Conservation (phyloP, 78 protist genomes). For the Neovahlkampfia damariscottae region DNA sequence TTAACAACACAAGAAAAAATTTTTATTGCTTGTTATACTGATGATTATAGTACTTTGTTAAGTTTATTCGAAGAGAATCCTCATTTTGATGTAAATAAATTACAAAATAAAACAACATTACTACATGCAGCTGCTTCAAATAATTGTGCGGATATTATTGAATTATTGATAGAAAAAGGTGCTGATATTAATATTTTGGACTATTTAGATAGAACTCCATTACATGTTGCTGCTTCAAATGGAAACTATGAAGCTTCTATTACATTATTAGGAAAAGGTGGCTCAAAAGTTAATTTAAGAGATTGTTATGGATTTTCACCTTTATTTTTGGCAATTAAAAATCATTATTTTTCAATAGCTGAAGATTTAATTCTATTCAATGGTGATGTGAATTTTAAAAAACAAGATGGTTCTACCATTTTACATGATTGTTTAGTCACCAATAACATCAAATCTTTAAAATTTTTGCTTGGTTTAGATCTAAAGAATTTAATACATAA, state of each 20-base stretch:
- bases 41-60: no score
- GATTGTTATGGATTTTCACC: not conserved
- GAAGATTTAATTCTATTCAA: not conserved
- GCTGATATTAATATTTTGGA: not conserved
- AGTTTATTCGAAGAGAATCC: no score
- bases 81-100: no score
- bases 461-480: not conserved
- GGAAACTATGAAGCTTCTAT: not conserved
- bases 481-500: not conserved
- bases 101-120: no score
- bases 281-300: not conserved
- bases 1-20: no score
- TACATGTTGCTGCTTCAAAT: not conserved
- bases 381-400: not conserved
- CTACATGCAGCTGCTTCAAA: no score
- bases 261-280: not conserved
- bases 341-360: not conserved
- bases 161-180: not conserved
- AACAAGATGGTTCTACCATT: not conserved
- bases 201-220: not conserved
- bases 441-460: not conserved
- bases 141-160: no score
- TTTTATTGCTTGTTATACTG: no score
- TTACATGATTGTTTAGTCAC: not conserved
- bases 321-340: not conserved